phyloP scores from a whole-genome alignment of 2,329 filamentous ascomycete species.

The Albifimbria verrucaria region DNA sequence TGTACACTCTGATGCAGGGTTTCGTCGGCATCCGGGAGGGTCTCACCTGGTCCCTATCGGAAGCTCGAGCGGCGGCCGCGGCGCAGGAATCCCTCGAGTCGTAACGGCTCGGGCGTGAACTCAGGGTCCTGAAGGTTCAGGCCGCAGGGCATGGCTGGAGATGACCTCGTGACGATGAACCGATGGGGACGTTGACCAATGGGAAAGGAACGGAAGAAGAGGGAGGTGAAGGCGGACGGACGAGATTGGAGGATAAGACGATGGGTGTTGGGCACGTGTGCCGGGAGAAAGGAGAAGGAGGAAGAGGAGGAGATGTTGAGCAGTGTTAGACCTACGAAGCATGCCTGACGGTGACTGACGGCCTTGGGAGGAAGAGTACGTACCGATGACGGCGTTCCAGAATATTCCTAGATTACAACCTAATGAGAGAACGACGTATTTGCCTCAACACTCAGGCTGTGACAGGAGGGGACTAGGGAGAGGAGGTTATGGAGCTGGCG shows the following conservation, averaged over 20 bases:
- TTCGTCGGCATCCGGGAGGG: constrained; percentile 47
- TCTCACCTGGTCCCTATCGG: constrained; percentile 23
- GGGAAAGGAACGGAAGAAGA: background rate
- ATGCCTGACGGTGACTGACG: background rate
- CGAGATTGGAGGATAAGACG: background rate
- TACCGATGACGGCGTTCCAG: background rate
- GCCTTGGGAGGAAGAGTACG: background rate
- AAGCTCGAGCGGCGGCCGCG: constrained; percentile 20
- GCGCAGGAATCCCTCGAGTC: constrained; percentile 18
- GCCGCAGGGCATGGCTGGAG: background rate
- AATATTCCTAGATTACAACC: background rate
- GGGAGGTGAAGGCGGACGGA: background rate
- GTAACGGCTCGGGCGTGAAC: constrained; percentile 2
- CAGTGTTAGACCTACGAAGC: background rate
- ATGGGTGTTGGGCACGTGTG: background rate
- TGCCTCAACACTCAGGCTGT: background rate
- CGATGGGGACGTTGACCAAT: constrained; percentile 1
- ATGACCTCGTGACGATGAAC: constrained; percentile 1
- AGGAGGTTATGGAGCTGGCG: no score
- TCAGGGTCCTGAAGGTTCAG: background rate
- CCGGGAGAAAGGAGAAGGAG: no score
- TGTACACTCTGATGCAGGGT: constrained; percentile 47
- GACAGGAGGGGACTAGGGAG: background rate
- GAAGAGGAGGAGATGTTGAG: background rate
- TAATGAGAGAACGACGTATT: background rate